Percentiles rank a stretch among this genome's conserved stretches.
These are phyloP conservation scores for Globisporangium irregulare DNA, from an alignment of 352 stramenopile genomes.

Conservation along the genomic window DNA sequence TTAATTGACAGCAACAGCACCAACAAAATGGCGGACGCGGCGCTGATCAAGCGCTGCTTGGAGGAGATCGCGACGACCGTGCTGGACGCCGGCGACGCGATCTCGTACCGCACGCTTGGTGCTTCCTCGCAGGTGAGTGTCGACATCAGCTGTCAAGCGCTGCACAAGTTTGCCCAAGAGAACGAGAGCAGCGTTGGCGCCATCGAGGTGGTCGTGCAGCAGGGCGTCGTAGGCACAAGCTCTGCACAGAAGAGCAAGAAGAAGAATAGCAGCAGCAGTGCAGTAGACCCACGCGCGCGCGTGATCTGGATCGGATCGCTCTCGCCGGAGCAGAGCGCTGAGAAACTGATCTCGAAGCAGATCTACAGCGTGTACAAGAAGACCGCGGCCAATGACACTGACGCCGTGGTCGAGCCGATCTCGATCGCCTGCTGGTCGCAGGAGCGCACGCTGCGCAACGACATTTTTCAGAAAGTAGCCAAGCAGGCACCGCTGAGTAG, in stretches of 20 bases:
- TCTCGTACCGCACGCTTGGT: conserved; percentile 56
- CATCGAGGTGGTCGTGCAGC: conserved; percentile 41
- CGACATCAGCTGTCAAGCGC: conserved; percentile 29
- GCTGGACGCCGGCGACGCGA: conserved; percentile 47
- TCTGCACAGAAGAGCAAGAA: not conserved
- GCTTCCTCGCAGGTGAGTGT: conserved; percentile 27
- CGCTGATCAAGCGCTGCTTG: conserved; percentile 34
- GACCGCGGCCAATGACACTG: conserved; percentile 11
- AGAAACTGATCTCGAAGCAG: conserved; percentile 29
- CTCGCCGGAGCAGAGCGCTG: not conserved
- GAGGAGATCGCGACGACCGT: conserved; percentile 57
- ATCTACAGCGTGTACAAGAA: conserved; percentile 60
- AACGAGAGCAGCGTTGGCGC: conserved; percentile 33
- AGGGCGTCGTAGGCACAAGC: conserved; percentile 11
- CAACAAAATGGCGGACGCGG: conserved; percentile 5
- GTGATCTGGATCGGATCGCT: conserved; percentile 32
- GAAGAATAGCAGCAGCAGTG: not conserved
- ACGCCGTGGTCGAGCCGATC: conserved; percentile 22
- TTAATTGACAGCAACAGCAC: conserved; percentile 1
- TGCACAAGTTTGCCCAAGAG: conserved; percentile 35
- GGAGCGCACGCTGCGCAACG: conserved; percentile 58
- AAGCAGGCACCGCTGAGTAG: conserved; percentile 41
- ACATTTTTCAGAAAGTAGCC: conserved; percentile 35
- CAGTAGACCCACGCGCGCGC: conserved; percentile 42
- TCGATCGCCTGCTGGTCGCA: conserved; percentile 50